Percentiles rank a stretch among this genome's conserved stretches.
Conservation (phyloP, 352 stramenopile species). For the Phytophthora europaea region DNA sequence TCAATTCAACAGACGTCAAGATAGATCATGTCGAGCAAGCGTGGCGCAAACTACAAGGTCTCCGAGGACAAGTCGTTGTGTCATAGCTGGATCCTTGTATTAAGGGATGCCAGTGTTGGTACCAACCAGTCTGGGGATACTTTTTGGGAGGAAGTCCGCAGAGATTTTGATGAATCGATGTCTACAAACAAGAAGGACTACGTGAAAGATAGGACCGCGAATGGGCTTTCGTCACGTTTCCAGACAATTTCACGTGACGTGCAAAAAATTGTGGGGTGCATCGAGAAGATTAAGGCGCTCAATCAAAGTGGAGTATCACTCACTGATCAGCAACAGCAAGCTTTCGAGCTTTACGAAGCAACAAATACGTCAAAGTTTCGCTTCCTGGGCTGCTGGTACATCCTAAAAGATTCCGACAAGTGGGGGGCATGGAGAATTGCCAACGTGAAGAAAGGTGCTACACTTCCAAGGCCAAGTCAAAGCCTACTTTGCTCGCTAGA, state of each 20-base stretch:
- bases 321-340: background rate
- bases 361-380: background rate
- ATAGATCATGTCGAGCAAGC: too few species aligned
- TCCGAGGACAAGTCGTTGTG: background rate
- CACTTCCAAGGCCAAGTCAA: background rate
- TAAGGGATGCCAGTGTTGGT: background rate
- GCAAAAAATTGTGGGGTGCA: conserved; percentile 10
- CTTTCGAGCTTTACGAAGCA: conserved; percentile 3
- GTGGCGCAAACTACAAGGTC: too few species aligned
- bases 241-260: conserved; percentile 14
- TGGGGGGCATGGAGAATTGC: background rate
- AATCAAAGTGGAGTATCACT: conserved; percentile 4
- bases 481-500: background rate
- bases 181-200: background rate
- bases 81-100: background rate
- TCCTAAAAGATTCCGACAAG: conserved; percentile 1
- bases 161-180: background rate
- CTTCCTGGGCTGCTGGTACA: background rate
- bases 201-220: background rate
- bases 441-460: background rate
- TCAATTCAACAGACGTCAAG: too few species aligned
- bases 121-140: background rate
- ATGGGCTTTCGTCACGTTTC: conserved; percentile 6
- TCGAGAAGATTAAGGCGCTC: conserved; percentile 4
- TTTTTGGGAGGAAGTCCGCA: background rate